Base-by-base conservation (phyloP, 2,329 filamentous ascomycete species). In the Coniella lustricola region DNA sequence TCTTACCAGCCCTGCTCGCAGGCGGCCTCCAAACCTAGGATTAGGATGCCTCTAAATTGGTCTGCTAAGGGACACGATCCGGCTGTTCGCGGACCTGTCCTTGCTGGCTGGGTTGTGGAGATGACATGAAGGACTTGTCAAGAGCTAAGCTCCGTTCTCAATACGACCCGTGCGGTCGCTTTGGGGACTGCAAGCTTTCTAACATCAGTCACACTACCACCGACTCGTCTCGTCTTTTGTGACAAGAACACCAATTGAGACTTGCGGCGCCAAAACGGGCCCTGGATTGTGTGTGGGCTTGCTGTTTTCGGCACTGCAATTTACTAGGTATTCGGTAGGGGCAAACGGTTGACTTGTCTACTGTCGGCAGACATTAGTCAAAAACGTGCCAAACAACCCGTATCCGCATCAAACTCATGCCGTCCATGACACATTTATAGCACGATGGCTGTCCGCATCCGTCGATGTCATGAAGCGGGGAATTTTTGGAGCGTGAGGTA, bases 221-320 rank as follows among this genome's bases (percentile, higher is more conserved):
- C 5, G 25, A 29, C 10, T 29, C 25, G 25, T 29, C 25, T 38
- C 34, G 18, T 29, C 43, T 45, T 22, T 31, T 45, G 33, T 45
- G 29, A 17, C 22, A 22, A 22, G 18, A 16, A 35, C 31, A 34
- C 43, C 36, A 34, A 29, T 31, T 16, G 14, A 38, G 43, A 37
- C 33, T 18, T 22, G 20, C 32, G 43, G 33, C n/a, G 33, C 33
- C 33, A 17, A 31, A 18, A 35, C 31, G 43, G 34, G 34, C 16
- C 22, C 22, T 14, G 18, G 10, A 20, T 44, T n/a, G 33, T 35
- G n/a, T 45, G 12, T 12, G 10, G 25, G 43, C 43, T 32, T 32
- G 34, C 43, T 45, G 43, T 13, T 31, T 45, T 37, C 25, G 43
- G 43, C 22, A 31, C 33, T 8, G 34, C 43, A 45, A 45, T 45